phyloP scores from a whole-genome alignment of 179 eudicot species.

The Carnegiea gigantea region DNA sequence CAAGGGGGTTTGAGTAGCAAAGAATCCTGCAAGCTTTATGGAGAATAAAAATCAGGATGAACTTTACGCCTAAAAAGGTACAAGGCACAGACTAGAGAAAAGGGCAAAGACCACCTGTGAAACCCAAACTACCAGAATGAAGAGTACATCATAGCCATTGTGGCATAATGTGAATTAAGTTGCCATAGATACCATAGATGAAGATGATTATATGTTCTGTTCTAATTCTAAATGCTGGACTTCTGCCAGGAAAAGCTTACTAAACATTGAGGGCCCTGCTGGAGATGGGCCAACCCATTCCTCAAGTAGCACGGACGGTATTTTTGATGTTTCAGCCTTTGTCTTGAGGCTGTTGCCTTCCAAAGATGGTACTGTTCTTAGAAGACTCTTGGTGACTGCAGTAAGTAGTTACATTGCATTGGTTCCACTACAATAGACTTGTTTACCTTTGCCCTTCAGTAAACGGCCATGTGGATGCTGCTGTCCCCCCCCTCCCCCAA shows the following conservation, averaged over 20 bases:
- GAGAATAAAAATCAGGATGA: too few species aligned
- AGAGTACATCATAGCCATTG: not conserved
- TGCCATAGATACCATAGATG: not conserved
- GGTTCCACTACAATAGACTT: not conserved
- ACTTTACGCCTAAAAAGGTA: too few species aligned
- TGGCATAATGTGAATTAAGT: not conserved
- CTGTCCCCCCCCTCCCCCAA: too few species aligned
- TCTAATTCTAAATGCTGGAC: not conserved
- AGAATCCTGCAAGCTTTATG: not conserved
- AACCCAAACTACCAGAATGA: not conserved
- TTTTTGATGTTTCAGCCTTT: constrained; percentile 53
- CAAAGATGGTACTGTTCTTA: constrained; percentile 73
- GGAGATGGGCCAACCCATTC: constrained; percentile 33
- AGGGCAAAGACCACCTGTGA: not conserved
- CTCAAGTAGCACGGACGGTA: constrained; percentile 35
- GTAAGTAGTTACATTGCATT: constrained; percentile 48
- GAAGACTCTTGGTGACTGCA: constrained; percentile 84
- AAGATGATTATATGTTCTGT: not conserved
- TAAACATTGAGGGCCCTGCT: constrained; percentile 35
- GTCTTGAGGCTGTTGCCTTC: constrained; percentile 67
- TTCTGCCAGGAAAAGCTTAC: constrained; percentile 57
- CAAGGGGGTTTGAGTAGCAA: not conserved
- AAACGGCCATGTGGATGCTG: not conserved
- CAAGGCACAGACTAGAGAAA: too few species aligned
- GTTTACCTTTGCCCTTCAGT: not conserved